Evolutionary conservation across 352 stramenopile genomes (phyloP).

Genomic region (Phytophthora megakarya): DNA sequence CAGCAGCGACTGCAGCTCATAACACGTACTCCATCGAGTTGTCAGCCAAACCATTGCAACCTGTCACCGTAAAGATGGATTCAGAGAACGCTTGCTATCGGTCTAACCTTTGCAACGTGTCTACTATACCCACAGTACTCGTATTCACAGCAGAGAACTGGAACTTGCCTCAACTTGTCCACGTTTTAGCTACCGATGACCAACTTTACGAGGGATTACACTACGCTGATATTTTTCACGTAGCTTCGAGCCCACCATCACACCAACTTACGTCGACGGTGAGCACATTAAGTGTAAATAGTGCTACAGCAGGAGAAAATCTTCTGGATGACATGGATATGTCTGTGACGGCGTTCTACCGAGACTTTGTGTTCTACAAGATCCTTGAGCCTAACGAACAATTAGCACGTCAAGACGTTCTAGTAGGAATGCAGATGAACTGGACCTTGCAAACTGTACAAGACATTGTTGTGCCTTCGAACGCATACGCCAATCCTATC

Average conservation of each 20-base stretch:
- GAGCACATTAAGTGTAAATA: conserved; percentile 32
- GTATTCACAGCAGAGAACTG: conserved; percentile 54
- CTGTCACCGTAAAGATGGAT: conserved; percentile 56
- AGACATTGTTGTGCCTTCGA: conserved; percentile 25
- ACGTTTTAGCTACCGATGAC: conserved; percentile 59
- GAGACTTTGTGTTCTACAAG: conserved; percentile 27
- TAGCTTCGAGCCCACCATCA: conserved; percentile 25
- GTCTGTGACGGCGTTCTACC: conserved; percentile 37
- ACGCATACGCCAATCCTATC: conserved; percentile 35
- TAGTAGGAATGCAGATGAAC: conserved; percentile 37
- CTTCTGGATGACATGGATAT: conserved; percentile 18
- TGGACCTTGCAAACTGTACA: conserved; percentile 49
- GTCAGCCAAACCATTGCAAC: conserved; percentile 44
- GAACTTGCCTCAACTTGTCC: conserved; percentile 40
- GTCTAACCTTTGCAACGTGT: conserved; percentile 78
- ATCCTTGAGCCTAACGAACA: conserved; percentile 6
- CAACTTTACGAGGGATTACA: conserved; percentile 65
- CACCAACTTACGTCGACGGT: conserved; percentile 43
- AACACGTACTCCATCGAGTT: conserved; percentile 62
- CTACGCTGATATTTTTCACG: conserved; percentile 35
- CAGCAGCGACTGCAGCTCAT: conserved; percentile 37
- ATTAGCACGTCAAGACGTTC: conserved; percentile 14
- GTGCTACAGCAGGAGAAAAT: not conserved
- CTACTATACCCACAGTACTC: conserved; percentile 43
- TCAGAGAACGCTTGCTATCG: conserved; percentile 65